phyloP scores from a whole-genome alignment of 176 grass and related monocot genomes.

The Pontederia paniculata region DNA sequence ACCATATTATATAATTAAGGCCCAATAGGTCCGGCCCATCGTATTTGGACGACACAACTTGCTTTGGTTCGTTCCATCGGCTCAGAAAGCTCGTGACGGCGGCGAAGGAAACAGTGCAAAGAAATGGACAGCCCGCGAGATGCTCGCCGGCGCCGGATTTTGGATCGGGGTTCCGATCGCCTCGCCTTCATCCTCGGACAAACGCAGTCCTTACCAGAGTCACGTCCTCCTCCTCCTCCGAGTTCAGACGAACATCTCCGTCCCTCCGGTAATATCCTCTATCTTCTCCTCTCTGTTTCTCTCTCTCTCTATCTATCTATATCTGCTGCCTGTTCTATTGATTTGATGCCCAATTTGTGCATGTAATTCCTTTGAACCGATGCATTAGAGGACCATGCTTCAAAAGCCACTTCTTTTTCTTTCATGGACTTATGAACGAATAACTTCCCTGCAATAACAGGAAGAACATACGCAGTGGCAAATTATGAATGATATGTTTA shows the following conservation, averaged over 20 bases:
- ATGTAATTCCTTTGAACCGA: background rate
- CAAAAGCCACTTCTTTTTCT: no score
- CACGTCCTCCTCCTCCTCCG: constrained; percentile 16
- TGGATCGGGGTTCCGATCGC: constrained; percentile 70
- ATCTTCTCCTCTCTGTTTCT: background rate
- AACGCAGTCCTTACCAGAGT: constrained; percentile 15
- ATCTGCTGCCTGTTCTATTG: background rate
- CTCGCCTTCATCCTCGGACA: constrained; percentile 63
- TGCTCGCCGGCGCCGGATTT: constrained; percentile 46
- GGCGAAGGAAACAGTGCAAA: no score
- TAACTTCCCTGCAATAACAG: no score
- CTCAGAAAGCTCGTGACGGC: no score
- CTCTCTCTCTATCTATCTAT: background rate
- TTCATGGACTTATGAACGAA: no score
- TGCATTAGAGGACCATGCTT: background rate
- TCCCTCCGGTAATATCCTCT: background rate
- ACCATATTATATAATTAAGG: no score
- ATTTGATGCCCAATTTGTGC: background rate
- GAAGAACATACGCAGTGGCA: no score
- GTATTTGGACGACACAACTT: no score
- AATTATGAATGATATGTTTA: no score
- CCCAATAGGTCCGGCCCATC: no score
- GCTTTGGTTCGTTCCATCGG: no score
- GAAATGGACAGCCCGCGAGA: constrained; percentile 38
- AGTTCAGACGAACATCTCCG: background rate